Base-by-base conservation (phyloP, 768 basidiomycete genomes). In the Mycena filopes region DNA sequence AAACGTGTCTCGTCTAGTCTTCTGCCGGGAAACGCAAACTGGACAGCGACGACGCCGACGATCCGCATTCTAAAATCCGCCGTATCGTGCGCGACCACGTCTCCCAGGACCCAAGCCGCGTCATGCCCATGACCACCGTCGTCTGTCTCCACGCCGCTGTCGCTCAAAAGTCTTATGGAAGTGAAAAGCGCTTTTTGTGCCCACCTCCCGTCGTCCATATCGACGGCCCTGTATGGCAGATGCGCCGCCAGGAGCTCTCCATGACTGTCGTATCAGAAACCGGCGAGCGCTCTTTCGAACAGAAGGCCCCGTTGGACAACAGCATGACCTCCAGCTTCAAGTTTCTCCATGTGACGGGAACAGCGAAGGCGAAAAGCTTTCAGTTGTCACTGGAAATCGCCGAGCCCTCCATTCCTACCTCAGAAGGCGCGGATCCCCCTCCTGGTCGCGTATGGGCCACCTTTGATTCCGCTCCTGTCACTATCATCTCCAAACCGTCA, bases 401-500 rank as follows among this genome's bases (percentile, higher is more conserved):
- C 56, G 93, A 95, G 69, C 91, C 93, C 11, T 83, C 84, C 12
- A 82, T 84, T 2, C 76, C 86, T 20, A 70, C 80, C 41, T 76
- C 83, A 23, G 84, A 86, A 62, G 80, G 80, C 58, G 71, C 72
- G 36, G 85, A 87, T 41, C 75, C 81, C 38, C 77, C 81, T 43
- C 77, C 79, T 67, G 92, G 91, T 67, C 91, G 93, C 63, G 77
- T 91, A 63, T 97, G 95, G 95, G 94, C 94, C 11, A 89, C 92
- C 33, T 95, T 98, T 81, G 90, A 94, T 76, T 97, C 95, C 31
- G 90, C 93, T 36, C 93, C 95, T 49, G 91, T 98, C 72, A 91
- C 92, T 48, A 95, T 98, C 79, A 96, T 98, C 73, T 96, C 96
- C 73, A 98, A 98, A 77, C 96, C 96, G 36, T 96, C 95, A 64